Percentiles rank a stretch among this genome's conserved stretches.
phyloP scores from a whole-genome alignment of 441 rosid genomes.

The Dalechampia spathulata region DNA sequence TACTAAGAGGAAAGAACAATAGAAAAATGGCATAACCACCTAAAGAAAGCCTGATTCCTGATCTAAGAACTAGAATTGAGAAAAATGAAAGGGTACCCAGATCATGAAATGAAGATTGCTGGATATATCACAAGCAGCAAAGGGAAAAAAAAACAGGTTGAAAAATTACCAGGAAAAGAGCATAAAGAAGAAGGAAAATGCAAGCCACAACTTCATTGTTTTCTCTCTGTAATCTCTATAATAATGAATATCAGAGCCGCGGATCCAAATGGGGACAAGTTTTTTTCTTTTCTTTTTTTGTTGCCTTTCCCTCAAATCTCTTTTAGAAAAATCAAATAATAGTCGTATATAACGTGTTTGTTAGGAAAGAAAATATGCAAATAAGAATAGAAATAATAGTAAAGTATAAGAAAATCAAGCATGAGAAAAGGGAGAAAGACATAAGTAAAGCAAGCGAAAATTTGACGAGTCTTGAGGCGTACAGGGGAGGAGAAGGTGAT shows the following conservation, averaged over 20 bases:
- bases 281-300: background rate
- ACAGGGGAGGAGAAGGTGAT: background rate
- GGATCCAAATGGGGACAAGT: background rate
- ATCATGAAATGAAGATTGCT: too few relatives aligned
- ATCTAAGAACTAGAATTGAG: too few relatives aligned
- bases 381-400: too few relatives aligned
- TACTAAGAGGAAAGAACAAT: background rate
- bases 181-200: slow-evolving; percentile 1
- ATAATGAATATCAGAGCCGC: too few relatives aligned
- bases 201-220: too few relatives aligned
- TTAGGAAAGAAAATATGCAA: background rate
- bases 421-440: background rate
- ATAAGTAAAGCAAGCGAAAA: background rate
- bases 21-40: too few relatives aligned
- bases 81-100: too few relatives aligned
- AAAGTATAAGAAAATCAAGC: too few relatives aligned
- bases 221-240: too few relatives aligned
- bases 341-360: background rate
- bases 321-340: background rate
- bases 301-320: background rate
- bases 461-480: background rate
- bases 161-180: background rate
- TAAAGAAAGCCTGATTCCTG: too few relatives aligned
- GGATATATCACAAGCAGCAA: too few relatives aligned
- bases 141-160: too few relatives aligned